These are phyloP conservation scores for Cnidoscolus chayamansa DNA, from an alignment of 441 rosid genomes.

Conservation along the genomic window DNA sequence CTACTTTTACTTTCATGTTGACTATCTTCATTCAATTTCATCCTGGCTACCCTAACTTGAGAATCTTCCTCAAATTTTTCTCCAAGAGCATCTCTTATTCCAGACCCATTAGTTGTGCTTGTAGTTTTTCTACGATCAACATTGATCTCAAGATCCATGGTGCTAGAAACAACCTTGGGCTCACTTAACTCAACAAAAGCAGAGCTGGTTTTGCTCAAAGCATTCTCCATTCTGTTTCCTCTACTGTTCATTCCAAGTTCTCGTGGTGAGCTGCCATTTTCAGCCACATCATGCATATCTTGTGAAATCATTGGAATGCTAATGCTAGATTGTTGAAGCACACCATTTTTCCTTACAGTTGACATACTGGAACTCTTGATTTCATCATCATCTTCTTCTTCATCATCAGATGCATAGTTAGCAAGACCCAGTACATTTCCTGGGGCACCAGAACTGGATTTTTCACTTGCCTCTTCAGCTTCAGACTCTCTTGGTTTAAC, in stretches of 20 bases:
- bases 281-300: slow-evolving; percentile 28
- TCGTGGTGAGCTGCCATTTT: slow-evolving; percentile 38
- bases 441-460: slow-evolving; percentile 51
- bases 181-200: slow-evolving; percentile 21
- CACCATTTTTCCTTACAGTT: slow-evolving; percentile 30
- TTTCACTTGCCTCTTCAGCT: slow-evolving; percentile 42
- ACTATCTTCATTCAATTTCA: slow-evolving; percentile 37
- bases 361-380: slow-evolving; percentile 37
- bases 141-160: slow-evolving; percentile 26
- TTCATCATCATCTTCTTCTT: slow-evolving; percentile 63
- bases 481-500: slow-evolving; percentile 38
- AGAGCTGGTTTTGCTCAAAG: slow-evolving; percentile 21
- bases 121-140: slow-evolving; percentile 30
- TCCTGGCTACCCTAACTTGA: slow-evolving; percentile 37
- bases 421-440: slow-evolving; percentile 89
- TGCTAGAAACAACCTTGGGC: slow-evolving; percentile 30
- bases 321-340: slow-evolving; percentile 33
- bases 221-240: slow-evolving; percentile 27
- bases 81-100: slow-evolving; percentile 28
- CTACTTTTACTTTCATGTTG: slow-evolving; percentile 43
- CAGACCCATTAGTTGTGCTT: slow-evolving; percentile 29
- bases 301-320: slow-evolving; percentile 35
- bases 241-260: slow-evolving; percentile 32
- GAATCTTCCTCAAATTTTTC: slow-evolving; percentile 34
- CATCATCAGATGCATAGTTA: slow-evolving; percentile 87